phyloP scores from a whole-genome alignment of 768 basidiomycete species.

The Tricholoma furcatifolium region DNA sequence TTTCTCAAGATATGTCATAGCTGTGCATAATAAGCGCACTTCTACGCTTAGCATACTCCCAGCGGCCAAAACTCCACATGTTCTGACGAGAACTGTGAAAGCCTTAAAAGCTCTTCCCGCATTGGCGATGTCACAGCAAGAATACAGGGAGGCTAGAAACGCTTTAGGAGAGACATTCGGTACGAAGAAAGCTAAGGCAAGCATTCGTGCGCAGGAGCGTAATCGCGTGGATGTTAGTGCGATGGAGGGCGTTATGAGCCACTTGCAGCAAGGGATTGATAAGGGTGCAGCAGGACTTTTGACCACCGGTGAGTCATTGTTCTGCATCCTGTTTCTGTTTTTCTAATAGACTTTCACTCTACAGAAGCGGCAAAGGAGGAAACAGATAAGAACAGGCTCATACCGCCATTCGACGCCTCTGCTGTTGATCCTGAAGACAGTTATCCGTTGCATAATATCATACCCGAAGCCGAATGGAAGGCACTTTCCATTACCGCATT shows the following conservation, averaged over 20 bases:
- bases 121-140: constrained; percentile 46
- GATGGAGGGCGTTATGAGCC: constrained; percentile 80
- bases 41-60: constrained; percentile 69
- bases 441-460: constrained; percentile 72
- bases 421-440: constrained; percentile 72
- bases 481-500: constrained; percentile 59
- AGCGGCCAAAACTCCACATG: constrained; percentile 59
- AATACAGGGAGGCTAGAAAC: constrained; percentile 64
- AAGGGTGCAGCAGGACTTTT: constrained; percentile 68
- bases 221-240: constrained; percentile 88
- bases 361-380: constrained; percentile 67
- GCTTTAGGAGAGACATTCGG: constrained; percentile 92
- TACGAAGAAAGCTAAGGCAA: constrained; percentile 89
- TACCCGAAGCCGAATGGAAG: constrained; percentile 81
- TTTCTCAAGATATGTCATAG: constrained; percentile 71
- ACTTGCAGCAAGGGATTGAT: constrained; percentile 82
- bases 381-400: constrained; percentile 63
- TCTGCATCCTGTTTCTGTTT: background rate
- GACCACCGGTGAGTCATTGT: constrained; percentile 53
- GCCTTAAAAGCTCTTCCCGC: constrained; percentile 67
- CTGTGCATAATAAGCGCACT: constrained; percentile 76
- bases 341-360: constrained; percentile 7
- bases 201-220: constrained; percentile 81
- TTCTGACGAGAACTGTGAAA: constrained; percentile 80
- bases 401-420: constrained; percentile 69